Base-by-base conservation (phyloP, 225 moss, liverwort and hornwort species). In the Straminergon stramineum region DNA sequence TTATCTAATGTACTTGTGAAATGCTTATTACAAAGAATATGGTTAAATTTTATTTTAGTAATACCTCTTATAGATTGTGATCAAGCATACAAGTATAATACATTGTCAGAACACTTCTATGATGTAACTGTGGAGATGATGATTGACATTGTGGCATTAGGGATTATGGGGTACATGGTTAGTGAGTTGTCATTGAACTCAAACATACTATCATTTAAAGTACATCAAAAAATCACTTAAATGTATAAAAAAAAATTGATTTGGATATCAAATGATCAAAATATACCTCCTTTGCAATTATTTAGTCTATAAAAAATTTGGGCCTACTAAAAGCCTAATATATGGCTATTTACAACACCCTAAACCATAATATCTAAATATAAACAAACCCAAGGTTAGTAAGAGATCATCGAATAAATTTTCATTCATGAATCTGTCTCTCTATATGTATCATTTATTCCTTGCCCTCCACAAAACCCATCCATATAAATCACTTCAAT, bases 381-480 rank as follows among this genome's bases (percentile, higher is more conserved):
- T 75, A 75, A 17, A 45, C 3, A 48, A 17, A 75, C 4, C 5
- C 2, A 75, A 75, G 30, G 28, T 45, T 5, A 43, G n/a, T n/a
- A n/a, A n/a, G 16, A 43, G 17, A 45, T 9, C 3, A 45, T 74
- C 17, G 17, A 74, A n/a, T 4, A 69, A n/a, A 43, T 3, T 16
- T 41, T 43, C 16, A 43, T 15, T 28, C 2, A 28, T 28, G 3
- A 43, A n/a, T n/a, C n/a, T n/a, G 5, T 2, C 28, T 10, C 5
- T 10, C 5, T 27, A 2, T 15, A 71, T 43, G 22, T 41, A 73
- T 43, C 1, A 43, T 27, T 43, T 27, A 27, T 43, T 73, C 1
- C 10, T 1, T 43, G 5, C 15, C 15, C 2, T 68, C 26, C 3
- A 2, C 24, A 14, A 39, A 13, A 8, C 0, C 41, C 1, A 2